These are phyloP conservation scores for Pichia norvegensis DNA, from an alignment of 1,139 yeast species.

Conservation along the genomic window DNA sequence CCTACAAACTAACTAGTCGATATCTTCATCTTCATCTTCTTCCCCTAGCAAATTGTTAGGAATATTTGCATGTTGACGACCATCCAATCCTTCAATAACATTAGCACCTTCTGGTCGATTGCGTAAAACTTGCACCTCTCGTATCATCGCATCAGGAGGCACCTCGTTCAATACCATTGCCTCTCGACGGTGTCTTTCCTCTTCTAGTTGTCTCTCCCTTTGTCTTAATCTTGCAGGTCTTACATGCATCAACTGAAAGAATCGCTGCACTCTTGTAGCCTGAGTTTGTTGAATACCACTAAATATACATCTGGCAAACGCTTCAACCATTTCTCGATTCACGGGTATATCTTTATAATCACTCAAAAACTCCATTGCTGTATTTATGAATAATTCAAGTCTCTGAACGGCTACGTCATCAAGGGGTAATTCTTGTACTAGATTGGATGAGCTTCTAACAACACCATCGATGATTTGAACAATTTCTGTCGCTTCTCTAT, in stretches of 20 bases:
- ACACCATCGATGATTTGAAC: slow-evolving; percentile 25
- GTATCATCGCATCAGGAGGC: neutral
- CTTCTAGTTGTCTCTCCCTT: slow-evolving; percentile 8
- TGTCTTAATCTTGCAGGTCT: slow-evolving; percentile 14
- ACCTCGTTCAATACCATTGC: neutral
- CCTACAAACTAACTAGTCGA: neutral
- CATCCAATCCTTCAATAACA: slow-evolving; percentile 1
- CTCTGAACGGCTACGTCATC: slow-evolving; percentile 19
- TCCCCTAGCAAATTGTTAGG: neutral
- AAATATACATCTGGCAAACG: slow-evolving; percentile 26
- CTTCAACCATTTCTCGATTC: slow-evolving; percentile 19
- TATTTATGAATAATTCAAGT: slow-evolving; percentile 21
- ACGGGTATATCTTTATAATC: slow-evolving; percentile 23
- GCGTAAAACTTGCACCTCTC: neutral
- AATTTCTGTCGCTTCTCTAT: slow-evolving; percentile 26
- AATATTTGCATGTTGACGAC: slow-evolving; percentile 9
- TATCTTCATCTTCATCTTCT: neutral
- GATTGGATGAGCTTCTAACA: slow-evolving; percentile 17
- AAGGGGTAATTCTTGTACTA: slow-evolving; percentile 12
- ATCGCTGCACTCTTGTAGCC: slow-evolving; percentile 26
- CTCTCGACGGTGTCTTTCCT: slow-evolving; percentile 1
- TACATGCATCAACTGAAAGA: slow-evolving; percentile 25
- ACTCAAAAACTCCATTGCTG: slow-evolving; percentile 23
- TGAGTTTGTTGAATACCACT: slow-evolving; percentile 24
- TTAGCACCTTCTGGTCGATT: neutral